Evolutionary conservation across 2,329 filamentous ascomycete species (phyloP).

Genomic region (Aotearoamyces nothofagi): DNA sequence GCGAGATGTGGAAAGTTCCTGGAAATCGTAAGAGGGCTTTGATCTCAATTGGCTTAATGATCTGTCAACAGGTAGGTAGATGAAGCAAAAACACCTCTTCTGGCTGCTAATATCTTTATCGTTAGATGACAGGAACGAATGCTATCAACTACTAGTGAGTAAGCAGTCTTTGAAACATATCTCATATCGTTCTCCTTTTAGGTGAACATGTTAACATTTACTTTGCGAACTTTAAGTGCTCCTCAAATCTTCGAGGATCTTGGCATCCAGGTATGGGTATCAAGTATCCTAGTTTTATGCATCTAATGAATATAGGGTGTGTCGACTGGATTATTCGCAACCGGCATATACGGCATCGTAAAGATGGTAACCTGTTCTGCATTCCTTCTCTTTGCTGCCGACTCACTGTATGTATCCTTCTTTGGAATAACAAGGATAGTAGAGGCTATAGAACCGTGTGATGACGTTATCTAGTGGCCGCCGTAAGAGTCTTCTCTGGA

Average conservation of each 20-base stretch:
- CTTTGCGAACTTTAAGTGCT: no score
- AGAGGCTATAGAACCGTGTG: no score
- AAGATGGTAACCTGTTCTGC: conserved; percentile 48
- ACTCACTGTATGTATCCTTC: no score
- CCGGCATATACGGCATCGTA: conserved; percentile 58
- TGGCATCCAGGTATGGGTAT: conserved; percentile 41
- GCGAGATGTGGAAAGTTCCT: conserved; percentile 43
- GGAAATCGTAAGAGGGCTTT: conserved; percentile 49
- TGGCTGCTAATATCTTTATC: no score
- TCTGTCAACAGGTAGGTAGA: conserved; percentile 65
- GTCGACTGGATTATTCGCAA: conserved; percentile 49
- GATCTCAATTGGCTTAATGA: conserved; percentile 46
- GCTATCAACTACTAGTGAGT: no score
- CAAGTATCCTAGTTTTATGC: conserved; percentile 4
- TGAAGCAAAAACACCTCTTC: no score
- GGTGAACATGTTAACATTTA: conserved; percentile 51
- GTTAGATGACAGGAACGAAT: conserved; percentile 45
- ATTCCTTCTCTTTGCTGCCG: conserved; percentile 53
- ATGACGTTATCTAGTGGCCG: no score
- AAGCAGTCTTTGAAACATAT: no score
- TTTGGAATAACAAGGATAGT: no score
- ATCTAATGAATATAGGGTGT: conserved; percentile 27
- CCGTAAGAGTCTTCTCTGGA: conserved; percentile 39
- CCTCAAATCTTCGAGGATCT: conserved; percentile 54
- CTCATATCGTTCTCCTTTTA: no score